These are phyloP conservation scores for Citropsis articulata DNA, from an alignment of 345 rosid species.

Conservation along the genomic window DNA sequence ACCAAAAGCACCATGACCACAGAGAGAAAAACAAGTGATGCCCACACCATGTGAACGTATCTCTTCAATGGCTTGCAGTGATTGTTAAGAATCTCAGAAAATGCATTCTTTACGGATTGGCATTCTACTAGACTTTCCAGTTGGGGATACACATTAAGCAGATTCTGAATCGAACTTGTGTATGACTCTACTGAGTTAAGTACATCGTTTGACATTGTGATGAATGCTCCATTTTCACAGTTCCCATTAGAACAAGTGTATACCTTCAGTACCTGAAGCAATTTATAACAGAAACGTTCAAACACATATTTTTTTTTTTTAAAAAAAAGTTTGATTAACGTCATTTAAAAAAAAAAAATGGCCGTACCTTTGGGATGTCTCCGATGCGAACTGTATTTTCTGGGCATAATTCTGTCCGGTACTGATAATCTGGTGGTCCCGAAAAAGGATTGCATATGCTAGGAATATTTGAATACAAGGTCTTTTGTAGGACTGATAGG, in stretches of 20 bases:
- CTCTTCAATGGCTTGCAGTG: constrained; percentile 60
- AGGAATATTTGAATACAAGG: constrained; percentile 12
- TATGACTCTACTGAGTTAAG: constrained; percentile 39
- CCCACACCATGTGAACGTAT: constrained; percentile 46
- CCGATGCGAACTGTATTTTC: constrained; percentile 42
- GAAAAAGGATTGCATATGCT: constrained; percentile 73
- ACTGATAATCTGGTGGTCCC: constrained; percentile 49
- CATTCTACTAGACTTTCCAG: constrained; percentile 57
- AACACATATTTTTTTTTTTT: too few species aligned
- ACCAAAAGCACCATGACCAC: constrained; percentile 43
- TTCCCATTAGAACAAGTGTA: constrained; percentile 44
- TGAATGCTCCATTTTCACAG: constrained; percentile 39
- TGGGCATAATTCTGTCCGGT: constrained; percentile 49
- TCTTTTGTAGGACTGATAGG: constrained; percentile 32
- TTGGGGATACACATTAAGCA: constrained; percentile 51
- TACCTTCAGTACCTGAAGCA: constrained; percentile 28
- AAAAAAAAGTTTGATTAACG: background rate
- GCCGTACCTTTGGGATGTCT: constrained; percentile 53
- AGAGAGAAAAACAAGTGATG: constrained; percentile 42
- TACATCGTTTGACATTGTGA: constrained; percentile 22
- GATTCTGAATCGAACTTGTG: constrained; percentile 48
- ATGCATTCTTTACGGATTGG: constrained; percentile 49
- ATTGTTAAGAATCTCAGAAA: constrained; percentile 40
- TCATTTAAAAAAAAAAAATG: too few species aligned
- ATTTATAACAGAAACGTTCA: background rate